A percentile compares a stretch with the other conserved stretches of the same genome.
Evolutionary conservation across 208 protist species (phyloP).

Genomic region (Leishmania guyanensis): DNA sequence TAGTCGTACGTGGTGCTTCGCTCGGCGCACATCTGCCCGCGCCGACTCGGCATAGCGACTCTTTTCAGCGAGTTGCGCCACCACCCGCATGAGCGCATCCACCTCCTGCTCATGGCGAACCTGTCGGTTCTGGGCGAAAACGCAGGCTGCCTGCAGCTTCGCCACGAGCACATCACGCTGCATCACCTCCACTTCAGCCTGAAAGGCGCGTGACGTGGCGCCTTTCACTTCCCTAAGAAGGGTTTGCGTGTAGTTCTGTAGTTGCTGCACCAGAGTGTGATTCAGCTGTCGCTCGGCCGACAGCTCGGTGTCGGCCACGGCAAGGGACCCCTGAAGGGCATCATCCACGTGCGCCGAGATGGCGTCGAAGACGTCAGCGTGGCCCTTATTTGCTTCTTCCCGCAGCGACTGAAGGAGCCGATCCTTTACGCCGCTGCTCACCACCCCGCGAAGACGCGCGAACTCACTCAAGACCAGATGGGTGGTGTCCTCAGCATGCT

Average conservation of each 20-base stretch:
- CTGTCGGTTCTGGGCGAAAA: slow-evolving; percentile 45
- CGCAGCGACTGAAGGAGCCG: slow-evolving; percentile 16
- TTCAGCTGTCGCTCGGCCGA: slow-evolving; percentile 45
- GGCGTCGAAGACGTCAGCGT: slow-evolving; percentile 12
- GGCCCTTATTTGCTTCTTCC: slow-evolving; percentile 17
- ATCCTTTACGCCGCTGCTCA: slow-evolving; percentile 18
- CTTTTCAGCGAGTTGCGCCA: slow-evolving; percentile 56
- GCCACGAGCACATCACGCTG: slow-evolving; percentile 50
- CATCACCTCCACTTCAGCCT: slow-evolving; percentile 46
- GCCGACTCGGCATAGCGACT: slow-evolving; percentile 47
- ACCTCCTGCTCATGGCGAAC: slow-evolving; percentile 57
- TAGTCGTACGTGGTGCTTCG: slow-evolving; percentile 60
- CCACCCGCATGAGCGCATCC: slow-evolving; percentile 64
- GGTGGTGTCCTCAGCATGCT: slow-evolving; percentile 13
- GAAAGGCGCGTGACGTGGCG: slow-evolving; percentile 36
- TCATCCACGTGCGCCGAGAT: slow-evolving; percentile 24
- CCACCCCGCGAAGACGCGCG: slow-evolving; percentile 11
- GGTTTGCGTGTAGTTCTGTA: slow-evolving; percentile 38
- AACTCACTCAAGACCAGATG: slow-evolving; percentile 12
- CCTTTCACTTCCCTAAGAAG: slow-evolving; percentile 33
- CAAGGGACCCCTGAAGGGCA: slow-evolving; percentile 21
- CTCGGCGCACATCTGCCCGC: slow-evolving; percentile 37
- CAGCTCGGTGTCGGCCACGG: slow-evolving; percentile 33
- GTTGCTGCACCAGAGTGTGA: slow-evolving; percentile 40
- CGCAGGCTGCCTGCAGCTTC: slow-evolving; percentile 47